Evolutionary conservation across 2,329 filamentous ascomycete species (phyloP).

Genomic region (Ceratocystis alfenasii): DNA sequence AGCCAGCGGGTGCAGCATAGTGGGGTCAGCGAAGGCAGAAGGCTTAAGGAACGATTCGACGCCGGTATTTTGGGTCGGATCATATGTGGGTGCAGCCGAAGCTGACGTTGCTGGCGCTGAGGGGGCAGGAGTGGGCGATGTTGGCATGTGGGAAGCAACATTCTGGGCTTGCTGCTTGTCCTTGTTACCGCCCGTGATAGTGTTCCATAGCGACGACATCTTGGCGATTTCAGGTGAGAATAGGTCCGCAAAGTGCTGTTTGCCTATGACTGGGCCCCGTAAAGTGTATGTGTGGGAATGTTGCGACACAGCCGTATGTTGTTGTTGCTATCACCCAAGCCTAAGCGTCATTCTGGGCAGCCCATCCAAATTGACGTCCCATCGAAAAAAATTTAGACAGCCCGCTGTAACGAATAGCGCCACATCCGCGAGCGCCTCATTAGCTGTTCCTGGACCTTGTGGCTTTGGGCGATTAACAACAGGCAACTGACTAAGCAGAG

Average conservation of each 20-base stretch:
- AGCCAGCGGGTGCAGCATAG: slow-evolving; percentile 81
- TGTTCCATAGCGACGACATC: slow-evolving; percentile 51
- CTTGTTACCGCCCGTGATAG: slow-evolving; percentile 48
- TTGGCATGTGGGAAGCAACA: slow-evolving; percentile 22
- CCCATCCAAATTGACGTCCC: background rate
- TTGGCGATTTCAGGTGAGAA: slow-evolving; percentile 15
- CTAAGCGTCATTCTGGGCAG: slow-evolving; percentile 11
- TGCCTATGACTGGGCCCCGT: background rate
- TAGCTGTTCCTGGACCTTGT: background rate
- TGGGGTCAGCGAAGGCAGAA: slow-evolving; percentile 69
- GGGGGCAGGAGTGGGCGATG: slow-evolving; percentile 23
- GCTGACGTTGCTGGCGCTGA: slow-evolving; percentile 39
- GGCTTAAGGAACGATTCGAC: slow-evolving; percentile 75
- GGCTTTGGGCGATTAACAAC: background rate
- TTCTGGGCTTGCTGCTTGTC: slow-evolving; percentile 34
- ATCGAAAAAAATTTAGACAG: slow-evolving; percentile 19
- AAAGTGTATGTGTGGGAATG: background rate
- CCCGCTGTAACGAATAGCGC: slow-evolving; percentile 12
- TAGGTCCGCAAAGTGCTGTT: slow-evolving; percentile 2
- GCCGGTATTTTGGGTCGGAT: slow-evolving; percentile 62
- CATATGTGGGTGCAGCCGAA: slow-evolving; percentile 48
- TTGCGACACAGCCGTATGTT: slow-evolving; percentile 9
- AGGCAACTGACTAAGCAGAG: slow-evolving; percentile 12
- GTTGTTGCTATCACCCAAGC: slow-evolving; percentile 2
- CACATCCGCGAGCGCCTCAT: slow-evolving; percentile 16